Base-by-base conservation (phyloP, 768 basidiomycete genomes). In the Cyathus striatus region DNA sequence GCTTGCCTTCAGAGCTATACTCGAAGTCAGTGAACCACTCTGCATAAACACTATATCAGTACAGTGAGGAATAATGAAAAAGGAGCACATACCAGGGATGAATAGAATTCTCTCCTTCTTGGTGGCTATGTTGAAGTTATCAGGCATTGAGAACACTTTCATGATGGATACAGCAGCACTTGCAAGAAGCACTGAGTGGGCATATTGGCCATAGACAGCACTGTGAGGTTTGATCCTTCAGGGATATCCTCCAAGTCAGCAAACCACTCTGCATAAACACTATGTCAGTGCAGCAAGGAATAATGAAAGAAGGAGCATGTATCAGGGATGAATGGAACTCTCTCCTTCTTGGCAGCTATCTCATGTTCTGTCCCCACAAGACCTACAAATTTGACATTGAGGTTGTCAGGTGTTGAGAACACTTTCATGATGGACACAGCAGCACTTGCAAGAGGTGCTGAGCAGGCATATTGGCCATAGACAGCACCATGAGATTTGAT, bases 11-110 rank as follows among this genome's bases (percentile, higher is more conserved):
- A 3, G 66, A 52, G 40, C 59, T 69, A 49, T 86, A 84, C 16
- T 81, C 78, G 21, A 84, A 57, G 53, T 87, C 82, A 2, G 77
- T 79, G 51, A 81, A 84, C 76, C 79, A 83, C 46, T 83, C 81
- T 80, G 43, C 5, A 9, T 14, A 25, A 18, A n/a, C 21, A 23
- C 7, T 23, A 18, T 4, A 23, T 18, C 9, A 22, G 22, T 17
- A 30, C 7, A 24, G 16, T 27, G 27, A 24, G 30, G 9, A 17
- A 20, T 16, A 41, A 37, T 5, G 6, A 39, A 17, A 10, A 33
- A 20, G 6, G 4, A 6, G 38, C 10, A 52, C 55, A 39, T 37
- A 76, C 80, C 83, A 6, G 83, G 74, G 17, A 85, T 78, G 58
- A 86, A 85, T 17, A 61, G 65, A 10, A 84, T 73, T 0, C 73